These are phyloP conservation scores for Handroanthus guayacan DNA, from an alignment of 257 asterid species.

Conservation along the genomic window DNA sequence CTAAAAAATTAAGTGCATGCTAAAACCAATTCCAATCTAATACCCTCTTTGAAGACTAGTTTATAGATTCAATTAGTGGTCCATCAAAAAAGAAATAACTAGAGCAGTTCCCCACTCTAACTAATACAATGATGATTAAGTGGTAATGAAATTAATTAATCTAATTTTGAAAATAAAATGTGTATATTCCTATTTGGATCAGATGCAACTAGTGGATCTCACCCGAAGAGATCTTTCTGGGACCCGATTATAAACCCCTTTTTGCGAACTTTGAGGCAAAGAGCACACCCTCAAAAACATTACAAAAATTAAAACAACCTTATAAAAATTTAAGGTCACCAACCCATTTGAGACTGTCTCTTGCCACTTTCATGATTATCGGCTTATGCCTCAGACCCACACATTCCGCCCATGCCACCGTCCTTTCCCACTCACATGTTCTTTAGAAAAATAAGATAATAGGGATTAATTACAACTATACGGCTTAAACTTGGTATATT, in stretches of 20 bases:
- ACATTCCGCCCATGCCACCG: constrained; percentile 17
- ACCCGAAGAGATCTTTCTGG: constrained; percentile 50
- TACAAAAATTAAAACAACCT: background rate
- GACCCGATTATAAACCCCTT: constrained; percentile 48
- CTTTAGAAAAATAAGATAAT: background rate
- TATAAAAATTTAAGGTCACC: constrained; percentile 39
- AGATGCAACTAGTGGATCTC: constrained; percentile 27
- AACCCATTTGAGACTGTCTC: constrained; percentile 54
- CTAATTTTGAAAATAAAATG: background rate
- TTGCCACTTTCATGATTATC: constrained; percentile 52
- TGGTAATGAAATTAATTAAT: constrained; percentile 18
- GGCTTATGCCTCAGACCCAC: constrained; percentile 47
- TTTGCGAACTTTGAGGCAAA: constrained; percentile 64
- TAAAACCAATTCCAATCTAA: no score
- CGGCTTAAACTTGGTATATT: no score
- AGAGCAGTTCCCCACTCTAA: constrained; percentile 42
- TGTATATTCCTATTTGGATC: no score
- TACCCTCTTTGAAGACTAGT: no score
- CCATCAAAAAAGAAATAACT: constrained; percentile 41
- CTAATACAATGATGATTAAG: constrained; percentile 54
- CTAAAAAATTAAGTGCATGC: no score
- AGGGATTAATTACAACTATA: no score
- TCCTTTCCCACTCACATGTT: background rate
- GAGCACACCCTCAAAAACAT: constrained; percentile 35
- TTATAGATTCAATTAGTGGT: constrained; percentile 38